A percentile compares a stretch with the other conserved stretches of the same genome.
These are phyloP conservation scores for Phyllosticta citriasiana DNA, from an alignment of 2,329 filamentous ascomycete species.

Conservation along the genomic window DNA sequence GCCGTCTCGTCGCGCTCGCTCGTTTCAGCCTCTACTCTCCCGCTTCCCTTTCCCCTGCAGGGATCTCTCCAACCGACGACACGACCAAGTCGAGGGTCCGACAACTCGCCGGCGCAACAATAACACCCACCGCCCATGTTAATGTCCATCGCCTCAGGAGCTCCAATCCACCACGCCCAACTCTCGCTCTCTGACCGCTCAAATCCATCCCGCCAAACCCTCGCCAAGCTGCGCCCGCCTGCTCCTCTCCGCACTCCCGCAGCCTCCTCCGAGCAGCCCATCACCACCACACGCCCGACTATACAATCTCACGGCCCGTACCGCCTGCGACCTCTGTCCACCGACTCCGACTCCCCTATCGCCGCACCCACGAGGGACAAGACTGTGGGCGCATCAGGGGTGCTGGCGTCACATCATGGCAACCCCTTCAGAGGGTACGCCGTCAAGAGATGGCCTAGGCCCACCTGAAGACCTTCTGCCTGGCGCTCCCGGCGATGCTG, in stretches of 20 bases:
- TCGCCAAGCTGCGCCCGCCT: not conserved
- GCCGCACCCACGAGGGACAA: not conserved
- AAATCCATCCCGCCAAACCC: not conserved
- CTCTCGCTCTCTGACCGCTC: not conserved
- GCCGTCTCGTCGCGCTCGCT: conserved; percentile 7
- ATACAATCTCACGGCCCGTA: not conserved
- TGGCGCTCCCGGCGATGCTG: conserved; percentile 2
- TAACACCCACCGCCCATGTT: conserved; percentile 3
- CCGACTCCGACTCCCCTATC: not conserved
- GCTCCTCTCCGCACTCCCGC: not conserved
- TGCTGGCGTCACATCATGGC: conserved; percentile 6
- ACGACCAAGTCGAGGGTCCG: not conserved
- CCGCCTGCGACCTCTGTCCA: not conserved
- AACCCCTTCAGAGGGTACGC: conserved; percentile 10
- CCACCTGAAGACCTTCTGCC: not conserved
- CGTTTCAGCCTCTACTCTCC: conserved; percentile 10
- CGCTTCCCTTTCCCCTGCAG: conserved; percentile 10
- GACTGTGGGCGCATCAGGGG: not conserved
- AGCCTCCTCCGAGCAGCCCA: not conserved
- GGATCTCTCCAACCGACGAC: conserved; percentile 2
- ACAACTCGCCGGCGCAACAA: conserved; percentile 1
- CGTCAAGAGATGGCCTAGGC: conserved; percentile 6
- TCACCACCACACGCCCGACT: not conserved
- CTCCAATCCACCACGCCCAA: not conserved
- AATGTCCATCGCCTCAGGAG: conserved; percentile 3